These are phyloP conservation scores for Vinca major DNA, from an alignment of 305 asterid genomes.

Conservation along the genomic window DNA sequence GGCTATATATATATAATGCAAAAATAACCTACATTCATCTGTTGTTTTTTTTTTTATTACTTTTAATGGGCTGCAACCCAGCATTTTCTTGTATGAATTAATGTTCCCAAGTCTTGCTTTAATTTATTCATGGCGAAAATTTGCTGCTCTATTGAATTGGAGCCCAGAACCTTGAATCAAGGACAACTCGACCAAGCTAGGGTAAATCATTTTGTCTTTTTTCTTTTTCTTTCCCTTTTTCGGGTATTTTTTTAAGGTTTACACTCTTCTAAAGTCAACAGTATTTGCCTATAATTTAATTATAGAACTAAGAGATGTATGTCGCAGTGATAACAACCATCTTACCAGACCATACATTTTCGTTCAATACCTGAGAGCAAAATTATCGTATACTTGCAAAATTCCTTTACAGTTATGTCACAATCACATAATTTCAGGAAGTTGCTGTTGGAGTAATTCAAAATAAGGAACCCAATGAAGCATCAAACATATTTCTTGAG, in stretches of 20 bases:
- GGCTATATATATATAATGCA: no score
- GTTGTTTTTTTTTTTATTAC: neutral
- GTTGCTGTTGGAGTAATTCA: constrained; percentile 56
- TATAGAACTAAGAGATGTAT: no score
- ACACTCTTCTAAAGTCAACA: neutral
- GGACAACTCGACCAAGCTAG: constrained; percentile 49
- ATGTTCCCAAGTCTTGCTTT: neutral
- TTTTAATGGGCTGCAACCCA: constrained; percentile 15
- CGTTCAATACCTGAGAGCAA: no score
- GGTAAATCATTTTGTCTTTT: constrained; percentile 21
- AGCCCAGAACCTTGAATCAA: constrained; percentile 64
- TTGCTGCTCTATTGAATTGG: constrained; percentile 64
- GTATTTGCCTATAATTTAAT: no score
- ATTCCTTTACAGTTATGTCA: no score
- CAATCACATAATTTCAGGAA: no score
- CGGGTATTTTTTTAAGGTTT: neutral
- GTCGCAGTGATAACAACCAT: no score
- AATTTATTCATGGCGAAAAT: constrained; percentile 42
- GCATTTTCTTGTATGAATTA: neutral
- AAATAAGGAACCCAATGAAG: constrained; percentile 38
- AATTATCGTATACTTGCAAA: no score
- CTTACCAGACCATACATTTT: no score
- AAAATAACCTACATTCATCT: neutral
- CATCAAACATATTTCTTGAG: constrained; percentile 30
- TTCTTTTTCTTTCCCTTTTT: no score